These are phyloP conservation scores for Nitzschia putrida DNA, from an alignment of 108 stramenopile genomes.

Conservation along the genomic window DNA sequence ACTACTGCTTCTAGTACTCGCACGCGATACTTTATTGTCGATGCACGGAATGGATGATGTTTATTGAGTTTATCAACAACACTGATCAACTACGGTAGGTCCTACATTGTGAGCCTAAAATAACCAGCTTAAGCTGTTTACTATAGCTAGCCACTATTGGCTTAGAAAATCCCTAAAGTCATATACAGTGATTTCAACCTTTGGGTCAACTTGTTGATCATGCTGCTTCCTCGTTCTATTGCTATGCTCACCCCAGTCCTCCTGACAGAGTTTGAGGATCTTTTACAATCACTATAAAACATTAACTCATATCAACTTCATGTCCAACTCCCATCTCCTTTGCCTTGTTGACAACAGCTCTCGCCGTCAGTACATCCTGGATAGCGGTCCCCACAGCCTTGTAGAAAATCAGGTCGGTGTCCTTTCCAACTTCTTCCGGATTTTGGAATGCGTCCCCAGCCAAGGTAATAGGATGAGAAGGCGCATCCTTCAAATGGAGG, in stretches of 20 bases:
- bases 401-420: conserved; percentile 64
- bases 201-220: too few species aligned
- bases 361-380: conserved; percentile 78
- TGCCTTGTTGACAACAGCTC: conserved; percentile 40
- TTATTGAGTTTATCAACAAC: too few species aligned
- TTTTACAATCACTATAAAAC: background rate
- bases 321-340: conserved; percentile 43
- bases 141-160: too few species aligned
- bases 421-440: conserved; percentile 22
- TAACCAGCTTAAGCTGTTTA: too few species aligned
- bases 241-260: background rate
- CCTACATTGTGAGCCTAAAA: too few species aligned
- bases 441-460: conserved; percentile 57
- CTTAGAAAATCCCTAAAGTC: too few species aligned
- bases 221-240: too few species aligned
- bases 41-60: too few species aligned
- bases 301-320: conserved; percentile 44
- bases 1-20: too few species aligned
- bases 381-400: conserved; percentile 79
- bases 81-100: too few species aligned
- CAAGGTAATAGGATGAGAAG: conserved; percentile 33
- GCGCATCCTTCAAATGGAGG: conserved; percentile 36
- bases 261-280: background rate
- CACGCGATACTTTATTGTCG: too few species aligned
- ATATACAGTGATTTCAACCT: too few species aligned